Conservation (phyloP, 2,329 filamentous ascomycete species). For the Tolypocladium pustulatum region DNA sequence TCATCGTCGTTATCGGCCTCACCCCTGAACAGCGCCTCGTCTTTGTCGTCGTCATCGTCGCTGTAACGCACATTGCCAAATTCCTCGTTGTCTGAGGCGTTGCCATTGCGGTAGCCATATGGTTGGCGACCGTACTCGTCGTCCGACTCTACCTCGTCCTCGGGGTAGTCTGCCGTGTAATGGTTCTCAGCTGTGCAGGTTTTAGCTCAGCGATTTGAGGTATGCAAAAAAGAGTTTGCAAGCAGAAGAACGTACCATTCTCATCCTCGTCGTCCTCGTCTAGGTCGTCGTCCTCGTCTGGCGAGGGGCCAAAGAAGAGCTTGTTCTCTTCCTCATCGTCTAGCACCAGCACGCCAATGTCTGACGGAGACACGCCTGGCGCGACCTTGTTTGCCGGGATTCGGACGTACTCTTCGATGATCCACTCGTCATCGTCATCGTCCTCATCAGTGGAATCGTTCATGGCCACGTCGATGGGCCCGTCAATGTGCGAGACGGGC, state of each 20-base stretch:
- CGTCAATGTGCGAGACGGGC: background rate
- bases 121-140: constrained; percentile 39
- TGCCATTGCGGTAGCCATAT: constrained; percentile 42
- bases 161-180: constrained; percentile 70
- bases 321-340: constrained; percentile 48
- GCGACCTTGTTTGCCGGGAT: constrained; percentile 42
- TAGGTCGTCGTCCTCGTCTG: constrained; percentile 51
- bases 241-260: constrained; percentile 36
- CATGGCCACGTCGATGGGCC: constrained; percentile 19
- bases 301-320: constrained; percentile 48
- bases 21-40: constrained; percentile 27
- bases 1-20: constrained; percentile 23
- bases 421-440: constrained; percentile 44
- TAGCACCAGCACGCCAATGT: constrained; percentile 46
- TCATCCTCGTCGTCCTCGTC: constrained; percentile 53
- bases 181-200: constrained; percentile 55
- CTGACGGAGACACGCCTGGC: constrained; percentile 34
- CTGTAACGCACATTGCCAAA: constrained; percentile 40
- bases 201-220: constrained; percentile 1
- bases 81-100: constrained; percentile 46
- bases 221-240: background rate
- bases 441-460: constrained; percentile 33
- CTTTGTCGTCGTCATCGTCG: constrained; percentile 24
- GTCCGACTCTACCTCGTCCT: constrained; percentile 66
- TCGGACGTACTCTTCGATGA: constrained; percentile 55